Conservation (phyloP, 305 asterid genomes). For the Andrographis paniculata region DNA sequence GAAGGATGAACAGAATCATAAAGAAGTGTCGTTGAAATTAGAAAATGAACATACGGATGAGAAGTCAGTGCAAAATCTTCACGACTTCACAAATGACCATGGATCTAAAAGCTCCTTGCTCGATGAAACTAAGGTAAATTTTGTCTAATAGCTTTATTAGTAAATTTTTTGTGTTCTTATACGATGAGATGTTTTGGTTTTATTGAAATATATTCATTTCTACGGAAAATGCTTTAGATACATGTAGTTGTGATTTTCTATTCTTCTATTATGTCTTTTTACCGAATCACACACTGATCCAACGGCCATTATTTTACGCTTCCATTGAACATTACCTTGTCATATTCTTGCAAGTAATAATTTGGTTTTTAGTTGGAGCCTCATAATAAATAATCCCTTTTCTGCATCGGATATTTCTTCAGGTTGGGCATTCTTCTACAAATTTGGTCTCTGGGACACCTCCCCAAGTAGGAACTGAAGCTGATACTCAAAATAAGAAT, state of each 20-base stretch:
- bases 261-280: no score
- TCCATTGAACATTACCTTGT: no score
- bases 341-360: no score
- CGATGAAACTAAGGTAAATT: constrained; percentile 26
- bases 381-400: neutral
- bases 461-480: constrained; percentile 22
- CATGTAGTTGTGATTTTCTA: neutral
- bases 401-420: constrained; percentile 2
- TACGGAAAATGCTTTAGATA: no score
- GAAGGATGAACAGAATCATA: constrained; percentile 20
- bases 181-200: neutral
- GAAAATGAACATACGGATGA: constrained; percentile 16
- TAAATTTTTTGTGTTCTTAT: neutral
- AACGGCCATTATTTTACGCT: no score
- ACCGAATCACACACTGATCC: no score
- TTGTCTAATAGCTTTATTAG: neutral
- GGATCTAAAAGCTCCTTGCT: constrained; percentile 26
- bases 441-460: constrained; percentile 20
- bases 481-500: constrained; percentile 22
- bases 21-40: constrained; percentile 18
- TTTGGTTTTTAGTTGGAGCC: neutral
- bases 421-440: constrained; percentile 23
- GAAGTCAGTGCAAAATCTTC: constrained; percentile 17
- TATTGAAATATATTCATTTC: no score
- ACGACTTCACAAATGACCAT: constrained; percentile 11